These are phyloP conservation scores for Colletotrichum tabaci DNA, from an alignment of 2,329 filamentous ascomycete species.

Conservation along the genomic window DNA sequence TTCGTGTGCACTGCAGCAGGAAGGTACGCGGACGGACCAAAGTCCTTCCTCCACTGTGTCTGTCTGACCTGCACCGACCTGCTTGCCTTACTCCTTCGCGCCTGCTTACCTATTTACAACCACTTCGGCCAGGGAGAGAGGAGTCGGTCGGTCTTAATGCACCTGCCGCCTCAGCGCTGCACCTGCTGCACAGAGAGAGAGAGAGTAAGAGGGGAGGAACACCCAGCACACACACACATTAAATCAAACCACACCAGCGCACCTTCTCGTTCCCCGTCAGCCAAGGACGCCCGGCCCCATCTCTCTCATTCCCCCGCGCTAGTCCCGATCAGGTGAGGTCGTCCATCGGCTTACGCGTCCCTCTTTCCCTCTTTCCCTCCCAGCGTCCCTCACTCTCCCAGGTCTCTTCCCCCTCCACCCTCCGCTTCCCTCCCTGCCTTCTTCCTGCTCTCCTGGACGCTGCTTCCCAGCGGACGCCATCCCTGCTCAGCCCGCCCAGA, in stretches of 20 bases:
- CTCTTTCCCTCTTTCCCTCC: conserved; percentile 38
- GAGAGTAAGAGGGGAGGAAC: conserved; percentile 7
- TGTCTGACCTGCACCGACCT: too few species aligned
- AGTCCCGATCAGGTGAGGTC: conserved; percentile 23
- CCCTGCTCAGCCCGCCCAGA: conserved; percentile 38
- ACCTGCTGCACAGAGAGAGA: background rate
- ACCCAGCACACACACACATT: background rate
- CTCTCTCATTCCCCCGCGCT: conserved; percentile 20
- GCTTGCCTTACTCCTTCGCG: too few species aligned
- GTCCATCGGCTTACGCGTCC: conserved; percentile 43
- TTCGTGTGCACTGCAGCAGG: conserved; percentile 1
- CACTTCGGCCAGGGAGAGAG: too few species aligned
- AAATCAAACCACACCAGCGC: background rate
- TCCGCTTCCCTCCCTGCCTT: background rate
- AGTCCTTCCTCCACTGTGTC: background rate
- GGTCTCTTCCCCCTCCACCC: background rate
- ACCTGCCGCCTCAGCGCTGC: background rate
- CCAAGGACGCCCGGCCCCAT: conserved; percentile 23
- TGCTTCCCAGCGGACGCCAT: conserved; percentile 16
- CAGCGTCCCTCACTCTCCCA: background rate
- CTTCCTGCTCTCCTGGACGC: conserved; percentile 4
- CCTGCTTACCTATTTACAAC: too few species aligned
- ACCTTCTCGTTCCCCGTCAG: conserved; percentile 10
- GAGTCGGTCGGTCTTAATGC: background rate
- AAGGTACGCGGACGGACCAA: background rate